Percentiles rank a stretch among this genome's conserved stretches.
These are phyloP conservation scores for Saccharomycopsis sp. DNA, from an alignment of 805 yeast species.

Conservation along the genomic window DNA sequence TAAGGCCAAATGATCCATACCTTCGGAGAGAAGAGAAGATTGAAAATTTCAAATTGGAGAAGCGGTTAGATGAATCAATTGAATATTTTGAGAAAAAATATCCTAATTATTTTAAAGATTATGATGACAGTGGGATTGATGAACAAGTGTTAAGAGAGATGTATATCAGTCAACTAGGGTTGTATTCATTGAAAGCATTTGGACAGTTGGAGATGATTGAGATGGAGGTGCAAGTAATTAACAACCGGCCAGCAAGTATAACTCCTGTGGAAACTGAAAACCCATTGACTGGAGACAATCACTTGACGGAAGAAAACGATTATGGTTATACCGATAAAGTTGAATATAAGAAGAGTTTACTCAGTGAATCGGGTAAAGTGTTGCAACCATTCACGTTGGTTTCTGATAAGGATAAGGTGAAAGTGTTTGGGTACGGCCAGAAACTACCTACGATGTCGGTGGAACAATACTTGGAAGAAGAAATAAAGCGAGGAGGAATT, in stretches of 20 bases:
- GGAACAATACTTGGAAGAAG: slow-evolving; percentile 85
- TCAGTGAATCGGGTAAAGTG: slow-evolving; percentile 71
- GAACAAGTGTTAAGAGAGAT: slow-evolving; percentile 59
- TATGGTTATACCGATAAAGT: slow-evolving; percentile 58
- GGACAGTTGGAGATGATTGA: slow-evolving; percentile 48
- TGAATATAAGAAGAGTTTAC: slow-evolving; percentile 46
- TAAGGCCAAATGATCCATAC: slow-evolving; percentile 34
- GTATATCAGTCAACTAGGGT: slow-evolving; percentile 47
- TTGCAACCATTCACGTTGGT: slow-evolving; percentile 77
- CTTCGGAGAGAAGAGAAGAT: slow-evolving; percentile 64
- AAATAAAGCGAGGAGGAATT: slow-evolving; percentile 79
- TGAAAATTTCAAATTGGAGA: slow-evolving; percentile 55
- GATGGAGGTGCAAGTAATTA: slow-evolving; percentile 63
- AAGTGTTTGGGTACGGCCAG: slow-evolving; percentile 90
- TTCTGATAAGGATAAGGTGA: slow-evolving; percentile 49
- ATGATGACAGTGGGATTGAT: slow-evolving; percentile 34
- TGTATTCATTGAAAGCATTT: slow-evolving; percentile 48
- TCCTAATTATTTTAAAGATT: slow-evolving; percentile 28
- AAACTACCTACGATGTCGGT: slow-evolving; percentile 89
- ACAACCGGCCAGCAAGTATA: slow-evolving; percentile 33
- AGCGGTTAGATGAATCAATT: slow-evolving; percentile 42
- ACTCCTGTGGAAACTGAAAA: slow-evolving; percentile 22
- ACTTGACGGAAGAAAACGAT: slow-evolving; percentile 26
- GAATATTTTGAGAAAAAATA: slow-evolving; percentile 31
- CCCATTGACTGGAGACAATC: slow-evolving; percentile 22